Percentiles rank a stretch among this genome's conserved stretches.
Evolutionary conservation across 2,329 filamentous ascomycete species (phyloP).

Genomic region (Penicillium vulpinum): DNA sequence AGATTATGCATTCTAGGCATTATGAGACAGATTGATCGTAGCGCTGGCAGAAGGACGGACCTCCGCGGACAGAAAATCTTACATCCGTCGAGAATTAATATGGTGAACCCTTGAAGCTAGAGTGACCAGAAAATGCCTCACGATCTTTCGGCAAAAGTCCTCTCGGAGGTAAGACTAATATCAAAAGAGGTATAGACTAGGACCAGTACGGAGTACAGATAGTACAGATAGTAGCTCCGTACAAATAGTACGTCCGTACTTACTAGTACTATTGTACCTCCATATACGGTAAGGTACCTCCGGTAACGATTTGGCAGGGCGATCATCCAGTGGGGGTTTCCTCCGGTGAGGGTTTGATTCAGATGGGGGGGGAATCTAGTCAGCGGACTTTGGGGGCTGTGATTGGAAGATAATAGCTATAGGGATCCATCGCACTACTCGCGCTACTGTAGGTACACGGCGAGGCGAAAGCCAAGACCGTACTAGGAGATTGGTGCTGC

Average conservation of each 20-base stretch:
- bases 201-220: no score
- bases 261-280: not conserved
- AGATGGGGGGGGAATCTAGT: slow-evolving; percentile 17
- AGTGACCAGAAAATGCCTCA: slow-evolving; percentile 35
- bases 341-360: slow-evolving; percentile 27
- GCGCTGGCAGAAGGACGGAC: not conserved
- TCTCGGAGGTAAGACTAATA: no score
- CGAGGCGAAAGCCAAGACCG: slow-evolving; percentile 23
- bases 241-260: no score
- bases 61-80: slow-evolving; percentile 6
- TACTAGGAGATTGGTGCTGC: not conserved
- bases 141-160: slow-evolving; percentile 32
- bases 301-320: slow-evolving; percentile 30
- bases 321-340: slow-evolving; percentile 34
- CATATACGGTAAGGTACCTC: slow-evolving; percentile 2
- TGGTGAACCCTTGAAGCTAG: slow-evolving; percentile 8
- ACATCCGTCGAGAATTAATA: no score
- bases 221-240: no score
- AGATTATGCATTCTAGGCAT: no score
- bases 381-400: slow-evolving; percentile 13
- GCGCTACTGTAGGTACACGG: slow-evolving; percentile 39
- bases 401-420: slow-evolving; percentile 21
- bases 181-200: no score
- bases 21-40: not conserved
- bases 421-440: slow-evolving; percentile 11